Evolutionary conservation across 2,329 filamentous ascomycete genomes (phyloP).

Genomic region (Chrysoporthe puriensis): DNA sequence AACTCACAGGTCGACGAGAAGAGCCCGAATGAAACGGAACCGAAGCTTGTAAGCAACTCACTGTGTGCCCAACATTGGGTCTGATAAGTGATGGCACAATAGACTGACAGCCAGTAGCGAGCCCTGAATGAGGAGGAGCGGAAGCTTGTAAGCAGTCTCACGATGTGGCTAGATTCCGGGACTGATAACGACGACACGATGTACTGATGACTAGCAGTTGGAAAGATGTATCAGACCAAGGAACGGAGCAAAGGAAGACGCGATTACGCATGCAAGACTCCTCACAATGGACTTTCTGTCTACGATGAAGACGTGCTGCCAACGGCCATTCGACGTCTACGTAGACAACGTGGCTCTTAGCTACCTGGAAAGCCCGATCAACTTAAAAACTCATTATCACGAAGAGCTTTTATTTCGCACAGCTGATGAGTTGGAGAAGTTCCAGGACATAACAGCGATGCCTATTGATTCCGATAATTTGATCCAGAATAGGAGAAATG

Average conservation of each 20-base stretch:
- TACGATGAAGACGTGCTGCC: slow-evolving; percentile 19
- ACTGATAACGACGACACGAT: neutral
- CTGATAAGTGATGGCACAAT: neutral
- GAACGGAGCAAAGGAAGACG: slow-evolving; percentile 13
- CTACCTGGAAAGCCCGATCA: slow-evolving; percentile 24
- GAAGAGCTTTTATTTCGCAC: slow-evolving; percentile 27
- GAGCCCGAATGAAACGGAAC: neutral
- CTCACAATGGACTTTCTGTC: slow-evolving; percentile 26
- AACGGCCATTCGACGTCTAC: slow-evolving; percentile 16
- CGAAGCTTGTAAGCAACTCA: neutral
- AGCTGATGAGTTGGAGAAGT: slow-evolving; percentile 18
- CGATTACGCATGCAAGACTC: slow-evolving; percentile 22
- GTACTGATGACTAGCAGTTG: slow-evolving; percentile 12
- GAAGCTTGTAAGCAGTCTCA: slow-evolving; percentile 14
- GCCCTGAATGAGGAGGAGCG: slow-evolving; percentile 4
- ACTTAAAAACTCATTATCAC: slow-evolving; percentile 27
- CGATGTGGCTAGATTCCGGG: neutral
- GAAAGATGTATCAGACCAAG: slow-evolving; percentile 23
- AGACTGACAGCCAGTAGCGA: neutral
- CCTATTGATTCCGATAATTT: neutral
- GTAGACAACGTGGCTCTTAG: slow-evolving; percentile 17
- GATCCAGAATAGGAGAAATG: neutral
- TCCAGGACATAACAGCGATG: slow-evolving; percentile 13
- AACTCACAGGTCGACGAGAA: slow-evolving; percentile 9
- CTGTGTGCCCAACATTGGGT: neutral